Evolutionary conservation across 2,329 filamentous ascomycete genomes (phyloP).

Genomic region (Rhinocladiella mackenziei): DNA sequence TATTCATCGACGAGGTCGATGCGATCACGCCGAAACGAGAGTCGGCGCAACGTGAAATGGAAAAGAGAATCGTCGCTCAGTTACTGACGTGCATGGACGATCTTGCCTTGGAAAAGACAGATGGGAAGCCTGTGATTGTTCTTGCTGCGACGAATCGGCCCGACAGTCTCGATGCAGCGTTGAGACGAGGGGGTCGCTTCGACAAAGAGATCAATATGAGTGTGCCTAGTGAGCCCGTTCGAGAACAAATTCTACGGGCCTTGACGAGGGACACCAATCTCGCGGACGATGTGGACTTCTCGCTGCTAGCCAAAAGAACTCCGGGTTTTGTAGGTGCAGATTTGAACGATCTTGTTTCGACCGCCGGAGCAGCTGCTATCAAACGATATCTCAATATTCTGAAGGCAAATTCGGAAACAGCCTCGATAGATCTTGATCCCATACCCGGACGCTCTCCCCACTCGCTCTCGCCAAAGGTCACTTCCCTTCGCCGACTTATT

Average conservation of each 20-base stretch:
- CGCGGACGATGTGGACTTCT: conserved; percentile 67
- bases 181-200: conserved; percentile 71
- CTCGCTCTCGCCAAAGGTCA: conserved; percentile 25
- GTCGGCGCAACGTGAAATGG: conserved; percentile 79
- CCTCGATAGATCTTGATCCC: conserved; percentile 53
- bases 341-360: conserved; percentile 66
- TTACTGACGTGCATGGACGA: conserved; percentile 84
- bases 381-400: conserved; percentile 56
- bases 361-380: conserved; percentile 62
- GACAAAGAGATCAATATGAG: conserved; percentile 81
- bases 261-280: conserved; percentile 65
- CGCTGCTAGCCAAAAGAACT: conserved; percentile 71
- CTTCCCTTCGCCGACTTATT: conserved; percentile 18
- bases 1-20: conserved; percentile 92
- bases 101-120: conserved; percentile 66
- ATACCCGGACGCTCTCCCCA: conserved; percentile 6
- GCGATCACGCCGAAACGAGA: conserved; percentile 84
- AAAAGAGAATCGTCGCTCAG: conserved; percentile 78
- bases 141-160: conserved; percentile 87
- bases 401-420: conserved; percentile 39
- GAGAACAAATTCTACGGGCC: conserved; percentile 72
- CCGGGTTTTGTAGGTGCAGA: conserved; percentile 93
- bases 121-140: conserved; percentile 76
- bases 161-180: conserved; percentile 75
- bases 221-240: conserved; percentile 73